Evolutionary conservation across 495 filamentous ascomycete genomes (phyloP).

Genomic region (Penicillium maclennaniae): DNA sequence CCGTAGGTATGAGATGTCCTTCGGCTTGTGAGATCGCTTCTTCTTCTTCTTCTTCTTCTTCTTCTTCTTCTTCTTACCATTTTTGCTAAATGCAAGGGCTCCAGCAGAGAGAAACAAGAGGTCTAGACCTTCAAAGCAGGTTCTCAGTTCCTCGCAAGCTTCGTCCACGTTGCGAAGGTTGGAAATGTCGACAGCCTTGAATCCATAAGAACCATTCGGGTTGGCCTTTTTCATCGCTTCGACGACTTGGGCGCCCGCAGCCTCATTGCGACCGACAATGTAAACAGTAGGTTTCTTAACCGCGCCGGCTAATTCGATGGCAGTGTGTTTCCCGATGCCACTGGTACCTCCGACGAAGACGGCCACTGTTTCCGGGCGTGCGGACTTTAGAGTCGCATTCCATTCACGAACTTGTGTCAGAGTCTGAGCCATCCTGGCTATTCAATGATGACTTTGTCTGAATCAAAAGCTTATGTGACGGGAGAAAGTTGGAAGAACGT

Average conservation of each 20-base stretch:
- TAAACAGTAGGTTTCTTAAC: constrained; percentile 16
- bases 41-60: too few species aligned
- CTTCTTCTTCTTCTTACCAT: background rate
- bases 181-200: constrained; percentile 49
- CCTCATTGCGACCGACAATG: constrained; percentile 26
- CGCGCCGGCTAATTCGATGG: too few species aligned
- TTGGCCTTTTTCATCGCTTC: constrained; percentile 45
- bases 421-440: too few species aligned
- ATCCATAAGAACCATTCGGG: constrained; percentile 46
- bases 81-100: background rate
- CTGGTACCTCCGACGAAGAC: too few species aligned
- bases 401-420: too few species aligned
- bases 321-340: too few species aligned
- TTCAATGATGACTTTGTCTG: too few species aligned
- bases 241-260: constrained; percentile 29
- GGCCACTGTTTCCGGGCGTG: background rate
- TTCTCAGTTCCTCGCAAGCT: constrained; percentile 49
- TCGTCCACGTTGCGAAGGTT: constrained; percentile 54
- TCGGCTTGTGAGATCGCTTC: too few species aligned
- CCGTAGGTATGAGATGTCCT: too few species aligned
- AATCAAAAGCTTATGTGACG: too few species aligned
- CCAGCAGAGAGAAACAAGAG: constrained; percentile 43
- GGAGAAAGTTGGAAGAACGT: too few species aligned
- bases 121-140: constrained; percentile 50
- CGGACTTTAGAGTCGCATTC: too few species aligned